These are phyloP conservation scores for Fusarium sambucinum DNA, from an alignment of 2,329 filamentous ascomycete species.

Conservation along the genomic window DNA sequence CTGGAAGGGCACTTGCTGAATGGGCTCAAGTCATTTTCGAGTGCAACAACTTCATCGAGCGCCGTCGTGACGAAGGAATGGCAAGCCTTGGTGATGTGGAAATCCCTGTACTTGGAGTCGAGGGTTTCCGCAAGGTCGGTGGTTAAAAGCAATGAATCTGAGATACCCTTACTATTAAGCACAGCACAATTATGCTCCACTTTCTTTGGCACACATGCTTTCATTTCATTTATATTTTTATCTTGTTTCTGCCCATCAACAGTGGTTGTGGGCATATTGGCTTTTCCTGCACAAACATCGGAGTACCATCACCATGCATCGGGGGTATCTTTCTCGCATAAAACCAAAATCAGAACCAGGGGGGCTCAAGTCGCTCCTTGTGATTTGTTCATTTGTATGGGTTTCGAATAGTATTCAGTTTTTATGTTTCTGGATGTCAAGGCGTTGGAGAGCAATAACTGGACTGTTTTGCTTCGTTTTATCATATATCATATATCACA, in stretches of 20 bases:
- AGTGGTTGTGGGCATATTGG: slow-evolving; percentile 31
- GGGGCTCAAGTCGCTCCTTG: slow-evolving; percentile 24
- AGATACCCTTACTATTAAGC: slow-evolving; percentile 7
- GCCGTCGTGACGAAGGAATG: slow-evolving; percentile 79
- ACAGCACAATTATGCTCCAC: slow-evolving; percentile 4
- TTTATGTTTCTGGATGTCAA: slow-evolving; percentile 27
- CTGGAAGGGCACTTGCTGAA: slow-evolving; percentile 80
- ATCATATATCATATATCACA: slow-evolving; percentile 23
- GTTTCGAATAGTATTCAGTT: slow-evolving; percentile 29
- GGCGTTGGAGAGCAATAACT: slow-evolving; percentile 41
- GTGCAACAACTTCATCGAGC: slow-evolving; percentile 84
- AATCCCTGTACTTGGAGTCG: slow-evolving; percentile 57
- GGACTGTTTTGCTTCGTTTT: slow-evolving; percentile 26
- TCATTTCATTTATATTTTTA: slow-evolving; percentile 6
- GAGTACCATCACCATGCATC: slow-evolving; percentile 29
- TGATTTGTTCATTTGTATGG: slow-evolving; percentile 36
- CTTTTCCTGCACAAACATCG: slow-evolving; percentile 35
- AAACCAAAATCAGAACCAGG: slow-evolving; percentile 7
- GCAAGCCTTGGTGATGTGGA: slow-evolving; percentile 75
- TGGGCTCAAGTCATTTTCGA: slow-evolving; percentile 82
- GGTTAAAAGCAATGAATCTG: slow-evolving; percentile 41
- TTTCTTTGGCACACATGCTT: slow-evolving; percentile 18
- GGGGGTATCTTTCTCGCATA: slow-evolving; percentile 29
- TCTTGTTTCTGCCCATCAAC: slow-evolving; percentile 12
- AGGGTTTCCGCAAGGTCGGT: slow-evolving; percentile 56